Evolutionary conservation across 1,284 basidiomycete genomes (phyloP).

Genomic region (Chondrostereum purpureum): DNA sequence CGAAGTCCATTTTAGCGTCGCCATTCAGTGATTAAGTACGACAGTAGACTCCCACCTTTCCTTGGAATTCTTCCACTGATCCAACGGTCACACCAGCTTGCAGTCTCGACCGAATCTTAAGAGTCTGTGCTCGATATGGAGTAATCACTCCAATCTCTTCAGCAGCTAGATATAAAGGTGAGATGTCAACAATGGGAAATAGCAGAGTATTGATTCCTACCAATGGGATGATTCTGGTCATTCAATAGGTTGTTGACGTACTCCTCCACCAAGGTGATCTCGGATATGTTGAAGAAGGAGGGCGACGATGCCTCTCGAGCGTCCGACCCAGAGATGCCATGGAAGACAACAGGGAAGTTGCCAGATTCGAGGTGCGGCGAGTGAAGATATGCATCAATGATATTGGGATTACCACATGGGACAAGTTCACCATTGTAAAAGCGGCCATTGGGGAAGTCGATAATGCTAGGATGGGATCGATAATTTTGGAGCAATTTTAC

Average conservation of each 20-base stretch:
- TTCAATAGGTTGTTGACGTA: background rate
- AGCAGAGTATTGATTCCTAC: constrained; percentile 4
- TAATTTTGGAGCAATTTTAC: constrained; percentile 57
- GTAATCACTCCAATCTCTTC: constrained; percentile 48
- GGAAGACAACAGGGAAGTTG: constrained; percentile 54
- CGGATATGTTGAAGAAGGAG: constrained; percentile 61
- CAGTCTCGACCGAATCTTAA: constrained; percentile 36
- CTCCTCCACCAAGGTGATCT: constrained; percentile 45
- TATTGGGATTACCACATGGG: constrained; percentile 33
- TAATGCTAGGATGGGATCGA: constrained; percentile 48
- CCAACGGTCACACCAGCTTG: constrained; percentile 42
- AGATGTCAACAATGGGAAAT: constrained; percentile 20
- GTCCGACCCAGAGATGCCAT: constrained; percentile 53
- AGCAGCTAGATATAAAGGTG: constrained; percentile 18
- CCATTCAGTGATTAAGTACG: background rate
- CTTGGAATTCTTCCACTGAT: constrained; percentile 59
- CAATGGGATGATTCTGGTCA: background rate
- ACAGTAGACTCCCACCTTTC: constrained; percentile 36
- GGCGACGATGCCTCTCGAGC: constrained; percentile 54
- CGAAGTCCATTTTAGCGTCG: constrained; percentile 22
- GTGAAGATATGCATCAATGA: constrained; percentile 33
- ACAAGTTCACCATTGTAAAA: constrained; percentile 52
- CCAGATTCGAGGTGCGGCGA: constrained; percentile 35
- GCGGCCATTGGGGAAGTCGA: constrained; percentile 46
- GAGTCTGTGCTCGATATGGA: constrained; percentile 49